Conservation (phyloP, 495 filamentous ascomycete genomes). For the Aspergillus leporis region DNA sequence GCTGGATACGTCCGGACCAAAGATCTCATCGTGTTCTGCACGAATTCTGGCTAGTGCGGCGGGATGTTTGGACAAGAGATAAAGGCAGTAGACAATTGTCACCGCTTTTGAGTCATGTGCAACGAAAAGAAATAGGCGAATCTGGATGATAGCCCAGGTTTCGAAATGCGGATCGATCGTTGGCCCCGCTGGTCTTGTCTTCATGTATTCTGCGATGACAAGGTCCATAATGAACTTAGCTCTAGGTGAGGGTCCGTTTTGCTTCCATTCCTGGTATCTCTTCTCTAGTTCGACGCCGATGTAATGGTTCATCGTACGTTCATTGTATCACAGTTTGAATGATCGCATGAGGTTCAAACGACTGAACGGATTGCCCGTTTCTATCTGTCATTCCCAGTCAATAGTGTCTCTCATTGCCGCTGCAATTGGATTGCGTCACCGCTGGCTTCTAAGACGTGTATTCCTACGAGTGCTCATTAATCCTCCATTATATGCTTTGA, state of each 20-base stretch:
- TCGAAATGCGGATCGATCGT: conserved; percentile 9
- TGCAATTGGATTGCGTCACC: not conserved
- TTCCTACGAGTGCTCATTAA: not conserved
- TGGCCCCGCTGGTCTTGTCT: not conserved
- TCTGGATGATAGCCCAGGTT: conserved; percentile 4
- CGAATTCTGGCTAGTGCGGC: not conserved
- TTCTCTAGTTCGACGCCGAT: conserved; percentile 9
- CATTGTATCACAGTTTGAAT: conserved; percentile 5
- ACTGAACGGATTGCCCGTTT: not conserved
- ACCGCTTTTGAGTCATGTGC: conserved; percentile 6
- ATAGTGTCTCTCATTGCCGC: conserved; percentile 5
- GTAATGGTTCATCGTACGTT: not conserved
- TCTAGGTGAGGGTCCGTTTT: not conserved
- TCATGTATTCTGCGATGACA: conserved; percentile 7
- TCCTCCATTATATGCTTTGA: not conserved
- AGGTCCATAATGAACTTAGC: conserved; percentile 6
- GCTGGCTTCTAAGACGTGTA: not conserved
- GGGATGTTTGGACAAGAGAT: conserved; percentile 3
- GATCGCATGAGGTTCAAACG: not conserved
- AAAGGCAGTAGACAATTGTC: not conserved
- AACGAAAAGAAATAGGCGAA: conserved; percentile 11
- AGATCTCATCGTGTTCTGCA: conserved; percentile 3
- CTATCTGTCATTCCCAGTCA: not conserved
- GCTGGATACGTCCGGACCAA: not conserved
- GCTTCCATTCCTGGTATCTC: conserved; percentile 3